Evolutionary conservation across 306 rosid species (phyloP).

Genomic region (Quercus agrifolia): DNA sequence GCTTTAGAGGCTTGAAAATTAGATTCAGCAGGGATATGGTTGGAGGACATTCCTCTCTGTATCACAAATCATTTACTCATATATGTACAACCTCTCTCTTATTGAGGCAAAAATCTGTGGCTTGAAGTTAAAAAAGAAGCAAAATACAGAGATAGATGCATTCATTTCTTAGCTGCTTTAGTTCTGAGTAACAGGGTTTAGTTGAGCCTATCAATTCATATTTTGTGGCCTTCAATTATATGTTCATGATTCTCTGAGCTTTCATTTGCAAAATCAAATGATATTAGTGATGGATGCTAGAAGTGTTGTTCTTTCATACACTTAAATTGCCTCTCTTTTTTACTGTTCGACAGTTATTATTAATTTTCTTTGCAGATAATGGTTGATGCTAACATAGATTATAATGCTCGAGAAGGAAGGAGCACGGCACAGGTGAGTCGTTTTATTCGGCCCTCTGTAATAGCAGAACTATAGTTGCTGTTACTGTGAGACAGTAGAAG

Average conservation of each 20-base stretch:
- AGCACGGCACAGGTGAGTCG: slow-evolving; percentile 78
- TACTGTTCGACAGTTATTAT: slow-evolving; percentile 1
- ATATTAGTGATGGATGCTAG: slow-evolving; percentile 3
- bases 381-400: slow-evolving; percentile 69
- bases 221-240: background rate
- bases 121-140: no score
- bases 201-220: background rate
- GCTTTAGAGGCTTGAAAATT: no score
- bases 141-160: background rate
- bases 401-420: slow-evolving; percentile 86
- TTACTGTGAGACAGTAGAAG: background rate
- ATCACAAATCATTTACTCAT: no score
- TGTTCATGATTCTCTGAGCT: background rate
- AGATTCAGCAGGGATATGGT: no score
- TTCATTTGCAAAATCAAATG: slow-evolving; percentile 6
- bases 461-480: background rate
- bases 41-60: no score
- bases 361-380: slow-evolving; percentile 45
- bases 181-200: background rate
- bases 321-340: slow-evolving; percentile 11
- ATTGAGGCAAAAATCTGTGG: no score
- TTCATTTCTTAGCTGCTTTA: background rate
- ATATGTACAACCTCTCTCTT: no score
- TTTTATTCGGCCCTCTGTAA: slow-evolving; percentile 1
- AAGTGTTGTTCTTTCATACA: slow-evolving; percentile 1